These are phyloP conservation scores for Aegilops umbellulata DNA, from an alignment of 176 grass and related monocot species.

Conservation along the genomic window DNA sequence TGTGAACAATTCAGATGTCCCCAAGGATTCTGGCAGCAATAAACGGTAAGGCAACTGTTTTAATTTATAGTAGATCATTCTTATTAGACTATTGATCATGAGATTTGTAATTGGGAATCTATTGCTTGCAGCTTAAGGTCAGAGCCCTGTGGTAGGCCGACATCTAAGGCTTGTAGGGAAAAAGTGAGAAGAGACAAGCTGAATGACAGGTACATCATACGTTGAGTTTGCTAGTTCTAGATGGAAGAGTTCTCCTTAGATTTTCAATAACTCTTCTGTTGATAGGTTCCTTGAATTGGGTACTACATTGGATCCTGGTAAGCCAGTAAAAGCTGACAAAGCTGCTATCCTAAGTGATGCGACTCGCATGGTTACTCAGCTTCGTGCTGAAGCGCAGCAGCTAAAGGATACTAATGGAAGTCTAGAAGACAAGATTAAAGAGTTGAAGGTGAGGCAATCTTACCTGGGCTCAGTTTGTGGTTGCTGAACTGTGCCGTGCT, in stretches of 20 bases:
- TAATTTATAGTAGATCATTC: not conserved
- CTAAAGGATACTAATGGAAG: conserved; percentile 64
- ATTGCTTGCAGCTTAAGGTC: conserved; percentile 51
- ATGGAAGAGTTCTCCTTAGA: not conserved
- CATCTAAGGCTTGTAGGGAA: conserved; percentile 72
- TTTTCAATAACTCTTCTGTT: conserved; percentile 5
- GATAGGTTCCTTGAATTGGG: conserved; percentile 72
- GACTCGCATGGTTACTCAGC: conserved; percentile 58
- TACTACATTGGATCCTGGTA: conserved; percentile 64
- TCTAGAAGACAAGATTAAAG: conserved; percentile 73
- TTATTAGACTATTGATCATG: not conserved
- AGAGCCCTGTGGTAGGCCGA: conserved; percentile 41
- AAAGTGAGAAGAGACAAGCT: conserved; percentile 67
- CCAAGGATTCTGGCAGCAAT: conserved; percentile 51
- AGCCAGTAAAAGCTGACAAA: conserved; percentile 69
- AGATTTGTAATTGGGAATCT: conserved; percentile 24
- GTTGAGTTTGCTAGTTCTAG: not conserved
- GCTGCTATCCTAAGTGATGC: conserved; percentile 75
- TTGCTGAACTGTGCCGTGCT: not conserved
- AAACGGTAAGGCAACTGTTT: conserved; percentile 52
- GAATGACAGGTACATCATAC: conserved; percentile 55
- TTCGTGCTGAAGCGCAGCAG: conserved; percentile 59
- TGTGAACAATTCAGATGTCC: conserved; percentile 31
- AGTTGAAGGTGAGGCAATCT: conserved; percentile 55
- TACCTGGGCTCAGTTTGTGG: not conserved